A percentile compares a stretch with the other conserved stretches of the same genome.
Evolutionary conservation across 1,139 yeast genomes (phyloP).

Genomic region (Casaregolazyma suthepensis): DNA sequence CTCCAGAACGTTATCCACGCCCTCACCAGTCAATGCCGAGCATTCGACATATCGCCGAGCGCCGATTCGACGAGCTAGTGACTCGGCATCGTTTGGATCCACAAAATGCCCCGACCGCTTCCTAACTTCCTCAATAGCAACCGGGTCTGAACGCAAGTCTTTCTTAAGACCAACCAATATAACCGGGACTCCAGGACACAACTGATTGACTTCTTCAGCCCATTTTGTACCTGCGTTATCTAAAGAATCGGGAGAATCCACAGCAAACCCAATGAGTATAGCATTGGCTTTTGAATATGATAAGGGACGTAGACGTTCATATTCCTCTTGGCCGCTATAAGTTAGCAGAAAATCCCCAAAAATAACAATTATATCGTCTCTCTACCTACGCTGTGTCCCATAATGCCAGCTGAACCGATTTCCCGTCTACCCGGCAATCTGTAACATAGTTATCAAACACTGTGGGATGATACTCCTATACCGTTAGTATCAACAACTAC

Average conservation of each 20-base stretch:
- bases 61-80: slow-evolving; percentile 80
- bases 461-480: slow-evolving; percentile 61
- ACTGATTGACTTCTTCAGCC: slow-evolving; percentile 73
- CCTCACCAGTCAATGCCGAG: slow-evolving; percentile 87
- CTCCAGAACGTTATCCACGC: slow-evolving; percentile 86
- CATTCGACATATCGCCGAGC: slow-evolving; percentile 86
- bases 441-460: slow-evolving; percentile 94
- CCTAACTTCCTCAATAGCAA: slow-evolving; percentile 68
- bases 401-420: slow-evolving; percentile 77
- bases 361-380: background rate
- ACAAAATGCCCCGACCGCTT: slow-evolving; percentile 75
- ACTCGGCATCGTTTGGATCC: slow-evolving; percentile 68
- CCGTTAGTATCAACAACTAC: slow-evolving; percentile 7
- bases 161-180: slow-evolving; percentile 86
- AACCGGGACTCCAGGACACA: slow-evolving; percentile 75
- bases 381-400: slow-evolving; percentile 79
- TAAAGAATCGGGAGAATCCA: slow-evolving; percentile 58
- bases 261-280: slow-evolving; percentile 60
- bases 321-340: slow-evolving; percentile 69
- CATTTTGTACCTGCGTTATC: slow-evolving; percentile 58
- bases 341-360: background rate
- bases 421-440: slow-evolving; percentile 88
- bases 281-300: slow-evolving; percentile 66
- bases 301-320: slow-evolving; percentile 54
- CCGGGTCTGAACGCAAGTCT: slow-evolving; percentile 78